Base-by-base conservation (phyloP, 2,329 filamentous ascomycete genomes). In the Fusarium dimerum region DNA sequence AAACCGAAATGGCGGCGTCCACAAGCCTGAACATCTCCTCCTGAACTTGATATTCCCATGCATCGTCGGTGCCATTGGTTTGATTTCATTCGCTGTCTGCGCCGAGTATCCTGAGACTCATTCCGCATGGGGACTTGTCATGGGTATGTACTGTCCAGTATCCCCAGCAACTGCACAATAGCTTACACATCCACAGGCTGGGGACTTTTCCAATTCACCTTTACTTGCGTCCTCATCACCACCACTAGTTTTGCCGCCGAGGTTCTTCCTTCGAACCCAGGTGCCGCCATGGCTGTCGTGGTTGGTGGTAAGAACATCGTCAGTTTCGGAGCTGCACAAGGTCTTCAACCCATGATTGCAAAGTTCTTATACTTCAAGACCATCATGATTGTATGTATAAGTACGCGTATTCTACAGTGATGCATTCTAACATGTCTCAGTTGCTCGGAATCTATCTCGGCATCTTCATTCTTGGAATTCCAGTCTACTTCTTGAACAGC, bases 391-490 rank as follows among this genome's bases (percentile, higher is more conserved):
- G 32, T 36, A 36, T 36, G 32, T 36, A 36, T 10, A 12, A 36
- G 13, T 9, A 36, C 32, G 32, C 10, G 9, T 36, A 10, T 36
- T 15, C 10, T 12, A 15, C 13, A 15, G 13, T 9, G 11, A 12
- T 10, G 9, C 13, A 15, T 36, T 3, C 32, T 36, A 36, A 36
- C 32, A 6, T 10, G 32, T 36, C 32, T 36, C 32, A 36, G 32
- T 15, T 51, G n/a, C 44, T 52, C 16, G 47, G 38, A n/a, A 17
- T 59, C 0, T 54, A 59, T 32, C 56, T 32, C 6, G 56, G 30
- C 11, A 59, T 59, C n/a, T 59, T 59, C 10, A 7, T 54, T 11
- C 34, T 59, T 6, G 57, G 56, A 1, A 54, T 59, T 43, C 57
- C 57, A 18, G 56, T 59, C 6, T 59, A 54, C 38, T 39, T 56